Evolutionary conservation across 306 rosid genomes (phyloP).

Genomic region (Begonia masoniana): DNA sequence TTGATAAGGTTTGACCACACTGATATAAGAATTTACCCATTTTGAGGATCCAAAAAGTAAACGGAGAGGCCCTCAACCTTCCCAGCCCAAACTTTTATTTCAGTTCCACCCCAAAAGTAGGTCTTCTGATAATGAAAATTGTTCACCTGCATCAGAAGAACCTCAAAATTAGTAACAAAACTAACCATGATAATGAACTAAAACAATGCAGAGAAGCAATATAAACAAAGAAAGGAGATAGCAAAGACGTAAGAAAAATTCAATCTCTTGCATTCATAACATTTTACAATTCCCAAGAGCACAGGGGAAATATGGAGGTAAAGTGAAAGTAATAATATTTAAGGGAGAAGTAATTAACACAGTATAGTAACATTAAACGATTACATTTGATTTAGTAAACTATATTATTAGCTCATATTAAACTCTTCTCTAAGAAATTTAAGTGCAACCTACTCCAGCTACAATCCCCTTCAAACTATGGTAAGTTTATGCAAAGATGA

Average conservation of each 20-base stretch:
- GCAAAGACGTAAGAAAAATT: too few species aligned
- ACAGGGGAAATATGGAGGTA: too few species aligned
- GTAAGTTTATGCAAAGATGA: too few species aligned
- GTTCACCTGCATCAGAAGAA: slow-evolving; percentile 51
- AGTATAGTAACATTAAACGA: too few species aligned
- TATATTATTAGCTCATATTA: too few species aligned
- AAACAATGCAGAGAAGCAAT: background rate
- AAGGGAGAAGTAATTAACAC: too few species aligned
- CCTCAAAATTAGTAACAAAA: background rate
- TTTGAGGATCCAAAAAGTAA: slow-evolving; percentile 93
- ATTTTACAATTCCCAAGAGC: too few species aligned
- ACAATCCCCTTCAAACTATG: background rate
- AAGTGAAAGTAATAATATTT: too few species aligned
- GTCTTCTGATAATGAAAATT: slow-evolving; percentile 36
- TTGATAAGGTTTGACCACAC: background rate
- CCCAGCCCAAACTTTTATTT: slow-evolving; percentile 88
- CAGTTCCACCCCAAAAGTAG: slow-evolving; percentile 78
- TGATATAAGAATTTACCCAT: slow-evolving; percentile 46
- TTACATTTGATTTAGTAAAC: too few species aligned
- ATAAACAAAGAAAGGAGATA: too few species aligned
- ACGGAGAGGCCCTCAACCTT: slow-evolving; percentile 88
- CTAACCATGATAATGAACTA: background rate
- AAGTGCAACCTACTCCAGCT: background rate
- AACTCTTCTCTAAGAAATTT: too few species aligned
- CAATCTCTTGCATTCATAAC: too few species aligned